phyloP scores from a whole-genome alignment of 495 filamentous ascomycete genomes.

The Aspergillus hancockii region DNA sequence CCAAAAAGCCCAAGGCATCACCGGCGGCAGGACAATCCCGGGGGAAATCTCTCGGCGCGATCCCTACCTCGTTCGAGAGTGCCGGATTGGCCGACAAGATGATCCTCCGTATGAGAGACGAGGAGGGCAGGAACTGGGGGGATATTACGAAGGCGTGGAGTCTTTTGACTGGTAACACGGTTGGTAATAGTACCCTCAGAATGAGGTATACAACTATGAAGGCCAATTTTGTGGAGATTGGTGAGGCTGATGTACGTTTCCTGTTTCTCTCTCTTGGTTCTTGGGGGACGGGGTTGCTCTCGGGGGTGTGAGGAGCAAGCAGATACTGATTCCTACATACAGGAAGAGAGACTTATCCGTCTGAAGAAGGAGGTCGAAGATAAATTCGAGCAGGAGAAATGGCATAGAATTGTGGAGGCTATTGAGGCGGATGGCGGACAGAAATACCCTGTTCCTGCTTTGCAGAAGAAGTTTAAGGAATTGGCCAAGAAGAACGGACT shows the following conservation, averaged over 20 bases:
- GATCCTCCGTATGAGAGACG: constrained; percentile 28
- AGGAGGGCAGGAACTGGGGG: constrained; percentile 17
- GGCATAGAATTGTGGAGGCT: constrained; percentile 18
- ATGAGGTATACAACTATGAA: constrained; percentile 27
- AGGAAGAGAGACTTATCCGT: constrained; percentile 19
- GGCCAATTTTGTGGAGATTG: constrained; percentile 22
- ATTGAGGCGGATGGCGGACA: constrained; percentile 19
- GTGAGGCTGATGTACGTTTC: constrained; percentile 22
- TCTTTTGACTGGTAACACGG: constrained; percentile 15
- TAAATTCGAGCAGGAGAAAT: constrained; percentile 26
- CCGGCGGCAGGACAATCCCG: neutral
- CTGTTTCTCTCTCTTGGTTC: neutral
- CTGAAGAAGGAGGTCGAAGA: constrained; percentile 28
- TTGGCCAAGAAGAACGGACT: constrained; percentile 8
- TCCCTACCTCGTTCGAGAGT: constrained; percentile 19
- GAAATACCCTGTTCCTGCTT: constrained; percentile 19
- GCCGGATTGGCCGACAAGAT: constrained; percentile 14
- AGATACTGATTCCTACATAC: neutral
- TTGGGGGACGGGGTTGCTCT: no score
- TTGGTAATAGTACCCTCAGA: constrained; percentile 14
- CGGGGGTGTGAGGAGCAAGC: neutral
- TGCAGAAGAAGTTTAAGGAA: constrained; percentile 30
- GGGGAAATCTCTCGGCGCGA: constrained; percentile 13
- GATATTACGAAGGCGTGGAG: constrained; percentile 22
- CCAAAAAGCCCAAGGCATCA: constrained; percentile 1